Evolutionary conservation across 1,139 yeast genomes (phyloP).

Genomic region (Yamadazyma buinensis): DNA sequence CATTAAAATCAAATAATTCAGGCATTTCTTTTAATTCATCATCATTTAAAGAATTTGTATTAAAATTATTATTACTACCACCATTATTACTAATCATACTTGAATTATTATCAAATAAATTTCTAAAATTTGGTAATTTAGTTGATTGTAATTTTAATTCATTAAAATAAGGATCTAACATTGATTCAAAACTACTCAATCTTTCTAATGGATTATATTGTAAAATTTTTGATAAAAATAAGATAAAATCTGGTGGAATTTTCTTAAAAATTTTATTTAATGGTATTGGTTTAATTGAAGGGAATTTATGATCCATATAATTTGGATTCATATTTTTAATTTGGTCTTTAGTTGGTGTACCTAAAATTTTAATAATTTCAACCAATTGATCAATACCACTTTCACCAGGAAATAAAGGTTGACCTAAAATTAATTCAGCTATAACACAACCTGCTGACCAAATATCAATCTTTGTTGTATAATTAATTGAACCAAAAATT

Average conservation of each 20-base stretch:
- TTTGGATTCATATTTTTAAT: conserved; percentile 94
- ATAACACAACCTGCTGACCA: conserved; percentile 99
- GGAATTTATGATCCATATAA: conserved; percentile 96
- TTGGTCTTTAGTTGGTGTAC: conserved; percentile 92
- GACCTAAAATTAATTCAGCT: conserved; percentile 94
- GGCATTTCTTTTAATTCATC: conserved; percentile 45
- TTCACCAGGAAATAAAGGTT: conserved; percentile 96
- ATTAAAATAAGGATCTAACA: conserved; percentile 72
- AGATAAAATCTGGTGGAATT: conserved; percentile 57
- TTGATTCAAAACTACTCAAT: conserved; percentile 63
- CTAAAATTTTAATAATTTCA: conserved; percentile 91
- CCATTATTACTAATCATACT: conserved; percentile 12
- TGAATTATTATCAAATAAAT: conserved; percentile 36
- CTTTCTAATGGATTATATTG: conserved; percentile 77
- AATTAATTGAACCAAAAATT: conserved; percentile 86
- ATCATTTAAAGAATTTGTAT: conserved; percentile 20
- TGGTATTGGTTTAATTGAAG: conserved; percentile 93
- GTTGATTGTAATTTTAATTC: conserved; percentile 60
- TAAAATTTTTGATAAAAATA: conserved; percentile 54
- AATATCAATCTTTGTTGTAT: conserved; percentile 94
- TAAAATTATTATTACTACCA: not conserved
- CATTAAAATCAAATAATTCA: conserved; percentile 47
- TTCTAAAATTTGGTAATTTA: conserved; percentile 51
- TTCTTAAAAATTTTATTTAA: conserved; percentile 77
- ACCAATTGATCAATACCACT: conserved; percentile 96